phyloP scores from a whole-genome alignment of 2,329 filamentous ascomycete genomes.

The Clonostachys byssicola region DNA sequence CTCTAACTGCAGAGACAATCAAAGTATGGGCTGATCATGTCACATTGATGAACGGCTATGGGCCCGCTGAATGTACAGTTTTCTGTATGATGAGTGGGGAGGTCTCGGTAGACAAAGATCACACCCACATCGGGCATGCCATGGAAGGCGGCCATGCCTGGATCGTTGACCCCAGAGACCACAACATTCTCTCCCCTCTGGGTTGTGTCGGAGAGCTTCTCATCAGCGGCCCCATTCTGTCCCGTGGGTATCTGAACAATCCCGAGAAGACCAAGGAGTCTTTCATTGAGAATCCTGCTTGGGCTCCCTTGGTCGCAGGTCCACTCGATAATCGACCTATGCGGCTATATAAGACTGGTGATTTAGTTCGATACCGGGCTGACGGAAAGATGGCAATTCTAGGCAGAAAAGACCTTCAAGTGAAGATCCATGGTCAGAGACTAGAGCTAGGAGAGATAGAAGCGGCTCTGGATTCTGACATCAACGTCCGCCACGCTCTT shows the following conservation, averaged over 20 bases:
- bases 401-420: conserved; percentile 52
- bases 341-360: conserved; percentile 39
- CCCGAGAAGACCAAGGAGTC: conserved; percentile 16
- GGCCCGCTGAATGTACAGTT: conserved; percentile 8
- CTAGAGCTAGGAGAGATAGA: conserved; percentile 37
- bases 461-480: conserved; percentile 50
- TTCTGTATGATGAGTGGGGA: conserved; percentile 15
- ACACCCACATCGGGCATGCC: conserved; percentile 3
- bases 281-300: background rate
- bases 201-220: conserved; percentile 8
- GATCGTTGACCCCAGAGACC: conserved; percentile 9
- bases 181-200: conserved; percentile 2
- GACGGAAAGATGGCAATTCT: conserved; percentile 34
- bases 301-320: background rate
- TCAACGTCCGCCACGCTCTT: conserved; percentile 41
- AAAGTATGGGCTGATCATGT: conserved; percentile 7
- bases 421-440: conserved; percentile 53
- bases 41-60: conserved; percentile 7
- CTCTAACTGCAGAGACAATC: conserved; percentile 21
- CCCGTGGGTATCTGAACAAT: conserved; percentile 40
- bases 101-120: conserved; percentile 8
- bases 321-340: background rate
- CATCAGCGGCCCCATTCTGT: conserved; percentile 25
- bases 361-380: conserved; percentile 33
- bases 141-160: conserved; percentile 5